A percentile compares a stretch with the other conserved stretches of the same genome.
Conservation (phyloP, 2,329 filamentous ascomycete species). For the Cercospora citrullina region DNA sequence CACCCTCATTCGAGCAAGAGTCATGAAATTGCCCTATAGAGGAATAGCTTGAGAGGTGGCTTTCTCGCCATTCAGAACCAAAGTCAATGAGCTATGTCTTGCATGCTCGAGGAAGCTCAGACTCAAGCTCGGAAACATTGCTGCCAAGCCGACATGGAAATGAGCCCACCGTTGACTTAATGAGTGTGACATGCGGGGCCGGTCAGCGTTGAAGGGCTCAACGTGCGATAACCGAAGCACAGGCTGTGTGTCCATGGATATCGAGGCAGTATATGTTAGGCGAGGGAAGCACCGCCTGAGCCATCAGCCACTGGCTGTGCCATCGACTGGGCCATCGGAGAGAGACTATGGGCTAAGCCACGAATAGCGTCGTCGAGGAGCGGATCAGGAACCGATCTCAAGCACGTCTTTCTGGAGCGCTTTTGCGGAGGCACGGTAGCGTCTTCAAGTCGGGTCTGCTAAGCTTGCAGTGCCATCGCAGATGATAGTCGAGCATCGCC, state of each 20-base stretch:
- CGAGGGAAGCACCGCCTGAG: background rate
- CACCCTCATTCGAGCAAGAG: background rate
- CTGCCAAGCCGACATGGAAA: background rate
- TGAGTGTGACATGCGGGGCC: background rate
- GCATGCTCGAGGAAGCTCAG: background rate
- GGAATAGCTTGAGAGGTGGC: background rate
- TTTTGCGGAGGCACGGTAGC: too few species aligned
- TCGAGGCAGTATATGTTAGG: background rate
- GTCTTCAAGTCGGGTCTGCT: too few species aligned
- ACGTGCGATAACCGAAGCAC: background rate
- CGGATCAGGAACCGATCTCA: too few species aligned
- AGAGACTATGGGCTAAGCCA: background rate
- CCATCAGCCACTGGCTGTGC: background rate
- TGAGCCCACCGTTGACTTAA: background rate
- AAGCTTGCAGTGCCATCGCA: too few species aligned
- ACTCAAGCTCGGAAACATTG: background rate
- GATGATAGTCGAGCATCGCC: too few species aligned
- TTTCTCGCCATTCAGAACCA: background rate
- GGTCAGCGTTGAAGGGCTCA: background rate
- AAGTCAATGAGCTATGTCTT: background rate
- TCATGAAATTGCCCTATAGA: background rate
- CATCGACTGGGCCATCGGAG: background rate
- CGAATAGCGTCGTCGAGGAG: background rate
- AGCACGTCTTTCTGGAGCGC: too few species aligned
- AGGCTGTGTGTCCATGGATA: background rate